Conservation (phyloP, 2,329 filamentous ascomycete genomes). For the Pyrenochaeta sp. region DNA sequence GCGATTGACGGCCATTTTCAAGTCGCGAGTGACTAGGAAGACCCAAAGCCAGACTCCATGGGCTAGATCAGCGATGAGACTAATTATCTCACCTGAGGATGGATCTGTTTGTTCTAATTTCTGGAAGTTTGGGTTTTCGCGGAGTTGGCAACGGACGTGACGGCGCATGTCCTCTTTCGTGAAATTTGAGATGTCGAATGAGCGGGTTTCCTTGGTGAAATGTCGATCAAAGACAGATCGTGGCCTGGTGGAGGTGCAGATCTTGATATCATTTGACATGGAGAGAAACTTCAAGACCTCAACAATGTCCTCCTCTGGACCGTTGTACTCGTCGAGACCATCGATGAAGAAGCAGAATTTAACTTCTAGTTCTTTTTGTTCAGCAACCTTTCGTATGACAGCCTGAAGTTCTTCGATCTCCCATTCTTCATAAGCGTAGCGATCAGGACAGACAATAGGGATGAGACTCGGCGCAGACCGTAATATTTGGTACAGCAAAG, state of each 20-base stretch:
- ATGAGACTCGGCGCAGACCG: slow-evolving; percentile 14
- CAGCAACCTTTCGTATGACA: slow-evolving; percentile 4
- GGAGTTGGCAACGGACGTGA: slow-evolving; percentile 1
- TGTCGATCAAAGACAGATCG: slow-evolving; percentile 8
- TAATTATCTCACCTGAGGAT: neutral
- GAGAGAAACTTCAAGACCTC: slow-evolving; percentile 3
- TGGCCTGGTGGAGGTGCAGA: slow-evolving; percentile 13
- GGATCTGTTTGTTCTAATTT: neutral
- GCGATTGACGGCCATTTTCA: no score
- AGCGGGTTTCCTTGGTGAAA: neutral
- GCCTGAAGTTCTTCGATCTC: slow-evolving; percentile 7
- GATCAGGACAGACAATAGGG: neutral
- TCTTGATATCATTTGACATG: slow-evolving; percentile 7
- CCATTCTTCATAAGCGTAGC: slow-evolving; percentile 14
- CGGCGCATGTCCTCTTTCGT: slow-evolving; percentile 5
- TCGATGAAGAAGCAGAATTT: slow-evolving; percentile 19
- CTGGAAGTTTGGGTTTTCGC: no score
- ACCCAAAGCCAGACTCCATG: slow-evolving; percentile 29
- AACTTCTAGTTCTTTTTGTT: neutral
- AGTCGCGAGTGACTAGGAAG: slow-evolving; percentile 15
- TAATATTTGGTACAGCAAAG: slow-evolving; percentile 19
- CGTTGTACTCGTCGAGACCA: slow-evolving; percentile 21
- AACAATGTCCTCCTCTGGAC: slow-evolving; percentile 6
- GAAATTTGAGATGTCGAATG: slow-evolving; percentile 3
- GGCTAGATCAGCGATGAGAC: slow-evolving; percentile 11